Conservation (phyloP, 2,329 filamentous ascomycete species). For the Cercospora janseana region DNA sequence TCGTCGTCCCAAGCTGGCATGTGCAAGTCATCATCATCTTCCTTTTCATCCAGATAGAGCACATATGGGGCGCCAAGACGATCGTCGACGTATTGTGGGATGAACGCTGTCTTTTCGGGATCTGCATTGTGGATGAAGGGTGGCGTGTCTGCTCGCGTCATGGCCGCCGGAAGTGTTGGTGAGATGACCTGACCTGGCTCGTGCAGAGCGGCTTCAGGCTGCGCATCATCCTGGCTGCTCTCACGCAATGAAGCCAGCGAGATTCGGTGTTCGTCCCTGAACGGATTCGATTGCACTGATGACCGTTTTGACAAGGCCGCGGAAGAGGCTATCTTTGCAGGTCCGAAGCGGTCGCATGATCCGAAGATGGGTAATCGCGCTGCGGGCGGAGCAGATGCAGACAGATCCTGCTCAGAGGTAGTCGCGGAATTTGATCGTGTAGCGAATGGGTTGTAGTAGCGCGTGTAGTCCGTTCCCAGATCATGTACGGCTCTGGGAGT, state of each 20-base stretch:
- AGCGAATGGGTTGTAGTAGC: conserved; percentile 42
- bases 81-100: conserved; percentile 47
- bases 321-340: conserved; percentile 22
- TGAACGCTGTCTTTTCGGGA: conserved; percentile 38
- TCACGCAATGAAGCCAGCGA: conserved; percentile 27
- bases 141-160: conserved; percentile 27
- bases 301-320: conserved; percentile 32
- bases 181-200: conserved; percentile 12
- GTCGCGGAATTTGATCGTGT: conserved; percentile 37
- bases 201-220: conserved; percentile 19
- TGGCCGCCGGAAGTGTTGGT: conserved; percentile 15
- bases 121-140: conserved; percentile 34
- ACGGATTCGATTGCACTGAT: conserved; percentile 33
- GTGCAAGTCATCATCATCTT: conserved; percentile 56
- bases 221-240: conserved; percentile 26
- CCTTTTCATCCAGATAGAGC: conserved; percentile 51
- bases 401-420: conserved; percentile 36
- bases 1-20: conserved; percentile 54
- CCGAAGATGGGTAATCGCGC: conserved; percentile 27
- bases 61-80: conserved; percentile 49
- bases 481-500: conserved; percentile 39
- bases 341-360: conserved; percentile 29
- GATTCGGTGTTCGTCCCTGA: conserved; percentile 33
- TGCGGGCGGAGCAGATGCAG: conserved; percentile 12
- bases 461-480: conserved; percentile 39